phyloP scores from a whole-genome alignment of 352 stramenopile genomes.

The Phytophthora ohioensis region DNA sequence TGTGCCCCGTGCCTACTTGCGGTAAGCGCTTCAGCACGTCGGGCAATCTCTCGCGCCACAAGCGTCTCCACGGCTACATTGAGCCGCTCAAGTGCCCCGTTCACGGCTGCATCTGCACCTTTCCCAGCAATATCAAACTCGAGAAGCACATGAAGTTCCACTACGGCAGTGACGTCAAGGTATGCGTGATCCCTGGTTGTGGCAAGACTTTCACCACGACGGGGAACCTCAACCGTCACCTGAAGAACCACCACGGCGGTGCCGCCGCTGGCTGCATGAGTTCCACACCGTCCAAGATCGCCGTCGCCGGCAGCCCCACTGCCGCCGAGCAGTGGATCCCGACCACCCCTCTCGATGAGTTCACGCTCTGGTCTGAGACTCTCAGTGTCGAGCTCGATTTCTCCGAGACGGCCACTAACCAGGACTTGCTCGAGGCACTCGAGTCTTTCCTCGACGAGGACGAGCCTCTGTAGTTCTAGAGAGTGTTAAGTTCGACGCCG shows the following conservation, averaged over 20 bases:
- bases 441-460: slow-evolving; percentile 48
- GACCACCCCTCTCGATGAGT: slow-evolving; percentile 14
- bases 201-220: slow-evolving; percentile 59
- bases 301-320: slow-evolving; percentile 33
- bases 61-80: slow-evolving; percentile 47
- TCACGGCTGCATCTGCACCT: slow-evolving; percentile 39
- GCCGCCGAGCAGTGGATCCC: slow-evolving; percentile 31
- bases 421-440: slow-evolving; percentile 51
- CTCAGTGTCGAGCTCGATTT: slow-evolving; percentile 22
- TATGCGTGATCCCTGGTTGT: slow-evolving; percentile 43
- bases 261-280: slow-evolving; percentile 18
- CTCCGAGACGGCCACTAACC: slow-evolving; percentile 30
- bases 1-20: slow-evolving; percentile 41
- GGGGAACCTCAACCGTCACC: slow-evolving; percentile 54
- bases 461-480: slow-evolving; percentile 31
- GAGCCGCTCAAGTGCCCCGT: slow-evolving; percentile 43
- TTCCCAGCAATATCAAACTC: slow-evolving; percentile 58
- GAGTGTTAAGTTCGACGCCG: slow-evolving; percentile 13
- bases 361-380: slow-evolving; percentile 31
- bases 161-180: slow-evolving; percentile 43
- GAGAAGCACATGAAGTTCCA: slow-evolving; percentile 73
- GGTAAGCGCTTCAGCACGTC: slow-evolving; percentile 59
- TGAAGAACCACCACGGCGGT: slow-evolving; percentile 45
- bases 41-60: slow-evolving; percentile 54
- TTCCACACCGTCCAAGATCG: slow-evolving; percentile 14